A percentile compares a stretch with the other conserved stretches of the same genome.
Conservation (phyloP, 352 stramenopile species). For the Globisporangium megalacanthum region DNA sequence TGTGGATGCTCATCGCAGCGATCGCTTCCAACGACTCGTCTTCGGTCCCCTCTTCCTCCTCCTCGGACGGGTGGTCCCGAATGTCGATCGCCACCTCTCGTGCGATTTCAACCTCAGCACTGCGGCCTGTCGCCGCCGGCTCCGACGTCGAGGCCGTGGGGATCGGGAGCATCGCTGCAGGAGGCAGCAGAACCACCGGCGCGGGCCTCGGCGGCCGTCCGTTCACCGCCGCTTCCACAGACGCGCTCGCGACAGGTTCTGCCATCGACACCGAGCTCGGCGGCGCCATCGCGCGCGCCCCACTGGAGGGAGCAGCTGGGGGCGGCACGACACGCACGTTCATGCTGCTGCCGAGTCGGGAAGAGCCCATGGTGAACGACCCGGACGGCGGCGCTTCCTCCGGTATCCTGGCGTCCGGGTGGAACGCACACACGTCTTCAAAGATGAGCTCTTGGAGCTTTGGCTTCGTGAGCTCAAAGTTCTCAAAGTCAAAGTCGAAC, state of each 20-base stretch:
- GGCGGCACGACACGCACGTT: constrained; percentile 16
- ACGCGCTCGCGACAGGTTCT: constrained; percentile 10
- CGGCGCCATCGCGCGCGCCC: background rate
- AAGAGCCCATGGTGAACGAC: constrained; percentile 3
- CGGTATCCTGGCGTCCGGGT: constrained; percentile 67
- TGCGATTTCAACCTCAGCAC: constrained; percentile 2
- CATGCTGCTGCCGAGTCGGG: constrained; percentile 11
- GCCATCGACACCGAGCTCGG: constrained; percentile 13
- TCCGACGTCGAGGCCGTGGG: constrained; percentile 13
- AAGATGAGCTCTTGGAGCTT: constrained; percentile 91
- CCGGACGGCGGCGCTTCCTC: constrained; percentile 19
- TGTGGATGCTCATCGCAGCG: constrained; percentile 36
- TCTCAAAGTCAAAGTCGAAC: constrained; percentile 87
- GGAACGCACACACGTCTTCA: constrained; percentile 86
- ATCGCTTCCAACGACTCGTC: constrained; percentile 29
- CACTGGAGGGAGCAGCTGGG: constrained; percentile 8
- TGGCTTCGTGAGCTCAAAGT: constrained; percentile 84
- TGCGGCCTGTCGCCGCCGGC: background rate
- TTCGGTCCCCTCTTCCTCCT: background rate
- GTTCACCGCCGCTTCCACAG: constrained; percentile 8
- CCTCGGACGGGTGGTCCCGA: constrained; percentile 10
- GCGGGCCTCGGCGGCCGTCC: constrained; percentile 22
- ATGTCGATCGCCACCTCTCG: constrained; percentile 32
- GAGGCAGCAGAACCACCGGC: constrained; percentile 31
- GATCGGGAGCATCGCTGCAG: constrained; percentile 10